phyloP scores from a whole-genome alignment of 495 filamentous ascomycete species.

The Talaromyces proteolyticus region DNA sequence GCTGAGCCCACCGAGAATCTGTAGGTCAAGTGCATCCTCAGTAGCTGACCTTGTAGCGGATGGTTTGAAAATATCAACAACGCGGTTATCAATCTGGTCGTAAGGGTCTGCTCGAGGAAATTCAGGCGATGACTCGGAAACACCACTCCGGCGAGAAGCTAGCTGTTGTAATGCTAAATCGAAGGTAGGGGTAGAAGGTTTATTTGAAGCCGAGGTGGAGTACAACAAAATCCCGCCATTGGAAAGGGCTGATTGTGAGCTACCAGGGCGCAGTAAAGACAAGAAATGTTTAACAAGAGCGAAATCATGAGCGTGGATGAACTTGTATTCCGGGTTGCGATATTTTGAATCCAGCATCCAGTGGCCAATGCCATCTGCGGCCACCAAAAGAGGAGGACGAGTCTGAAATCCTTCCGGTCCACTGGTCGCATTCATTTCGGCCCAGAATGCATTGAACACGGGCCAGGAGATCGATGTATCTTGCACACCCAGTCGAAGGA shows the following conservation, averaged over 20 bases:
- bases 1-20: conserved; percentile 57
- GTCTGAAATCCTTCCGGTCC: conserved; percentile 19
- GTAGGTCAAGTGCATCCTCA: conserved; percentile 45
- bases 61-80: conserved; percentile 41
- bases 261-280: conserved; percentile 46
- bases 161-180: conserved; percentile 56
- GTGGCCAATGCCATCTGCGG: conserved; percentile 72
- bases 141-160: conserved; percentile 31
- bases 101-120: conserved; percentile 59
- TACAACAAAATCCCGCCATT: conserved; percentile 78
- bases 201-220: conserved; percentile 63
- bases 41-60: conserved; percentile 15
- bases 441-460: conserved; percentile 75
- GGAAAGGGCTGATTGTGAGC: conserved; percentile 52
- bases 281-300: conserved; percentile 70
- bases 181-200: conserved; percentile 52
- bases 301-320: conserved; percentile 84
- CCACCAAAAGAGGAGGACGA: conserved; percentile 74
- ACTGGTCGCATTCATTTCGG: conserved; percentile 60
- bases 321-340: conserved; percentile 55
- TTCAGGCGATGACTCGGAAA: conserved; percentile 22
- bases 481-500: conserved; percentile 62
- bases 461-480: conserved; percentile 74
- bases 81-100: conserved; percentile 60
- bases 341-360: conserved; percentile 77